These are phyloP conservation scores for Pichia terricola DNA, from an alignment of 1,139 yeast genomes.

Conservation along the genomic window DNA sequence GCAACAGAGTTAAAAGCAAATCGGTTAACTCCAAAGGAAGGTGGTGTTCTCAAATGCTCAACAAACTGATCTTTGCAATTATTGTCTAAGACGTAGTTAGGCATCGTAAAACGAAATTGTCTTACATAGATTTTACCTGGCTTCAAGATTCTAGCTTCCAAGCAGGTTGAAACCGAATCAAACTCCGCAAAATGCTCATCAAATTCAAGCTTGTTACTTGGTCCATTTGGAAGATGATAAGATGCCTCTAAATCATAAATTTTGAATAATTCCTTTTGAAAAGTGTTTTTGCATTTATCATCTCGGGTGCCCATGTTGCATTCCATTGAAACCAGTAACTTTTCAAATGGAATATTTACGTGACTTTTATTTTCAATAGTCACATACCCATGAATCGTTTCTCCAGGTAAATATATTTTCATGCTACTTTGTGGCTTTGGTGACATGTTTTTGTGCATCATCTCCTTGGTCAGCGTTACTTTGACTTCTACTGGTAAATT, in stretches of 20 bases:
- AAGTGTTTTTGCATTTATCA: not conserved
- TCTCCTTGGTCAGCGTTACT: conserved; percentile 4
- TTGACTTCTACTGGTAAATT: conserved; percentile 7
- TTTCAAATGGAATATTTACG: conserved; percentile 38
- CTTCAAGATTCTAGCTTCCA: conserved; percentile 17
- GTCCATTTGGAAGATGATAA: conserved; percentile 22
- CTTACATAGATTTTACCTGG: conserved; percentile 4
- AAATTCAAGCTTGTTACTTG: too few species aligned
- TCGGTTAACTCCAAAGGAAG: conserved; percentile 41
- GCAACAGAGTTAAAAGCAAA: not conserved
- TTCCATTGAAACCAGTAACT: conserved; percentile 49
- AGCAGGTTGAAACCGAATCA: not conserved
- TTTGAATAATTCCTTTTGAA: not conserved
- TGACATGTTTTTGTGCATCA: not conserved
- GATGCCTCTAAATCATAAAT: conserved; percentile 35
- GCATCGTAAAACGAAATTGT: conserved; percentile 50
- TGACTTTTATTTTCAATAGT: conserved; percentile 35
- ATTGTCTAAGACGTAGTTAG: conserved; percentile 46
- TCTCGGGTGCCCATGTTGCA: conserved; percentile 27
- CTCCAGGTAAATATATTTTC: conserved; percentile 38
- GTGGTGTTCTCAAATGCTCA: conserved; percentile 47
- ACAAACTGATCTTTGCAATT: conserved; percentile 44
- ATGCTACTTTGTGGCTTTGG: conserved; percentile 1
- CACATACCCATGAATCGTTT: conserved; percentile 42
- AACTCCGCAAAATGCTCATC: not conserved